Evolutionary conservation across 345 rosid genomes (phyloP).

Genomic region (Physaria fendleri): DNA sequence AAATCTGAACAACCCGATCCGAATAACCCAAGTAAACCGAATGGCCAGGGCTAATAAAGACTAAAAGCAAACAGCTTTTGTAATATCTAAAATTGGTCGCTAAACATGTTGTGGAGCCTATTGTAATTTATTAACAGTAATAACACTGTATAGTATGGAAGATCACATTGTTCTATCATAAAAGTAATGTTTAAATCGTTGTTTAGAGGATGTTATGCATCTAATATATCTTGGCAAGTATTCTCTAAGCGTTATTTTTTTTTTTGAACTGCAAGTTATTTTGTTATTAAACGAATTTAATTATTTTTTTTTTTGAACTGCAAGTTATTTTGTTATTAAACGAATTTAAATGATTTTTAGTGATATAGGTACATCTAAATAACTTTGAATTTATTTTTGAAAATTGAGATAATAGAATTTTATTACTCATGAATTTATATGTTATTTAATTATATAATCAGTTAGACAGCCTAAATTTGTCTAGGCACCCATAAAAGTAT

Average conservation of each 20-base stretch:
- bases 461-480: neutral
- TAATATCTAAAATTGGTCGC: neutral
- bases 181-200: neutral
- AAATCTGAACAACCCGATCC: too few species aligned
- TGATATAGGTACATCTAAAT: neutral
- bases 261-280: too few species aligned
- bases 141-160: neutral
- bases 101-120: conserved; percentile 21
- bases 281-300: neutral
- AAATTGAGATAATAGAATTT: neutral
- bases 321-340: neutral
- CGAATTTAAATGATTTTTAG: neutral
- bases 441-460: neutral
- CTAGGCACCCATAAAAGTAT: neutral
- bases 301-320: too few species aligned
- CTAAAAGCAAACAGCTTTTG: neutral
- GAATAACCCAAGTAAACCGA: too few species aligned
- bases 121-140: neutral
- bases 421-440: neutral
- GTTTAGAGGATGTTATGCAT: neutral
- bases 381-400: neutral
- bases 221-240: neutral
- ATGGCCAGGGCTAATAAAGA: too few species aligned
- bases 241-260: neutral
- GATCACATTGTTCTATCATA: neutral